A percentile compares a stretch with the other conserved stretches of the same genome.
These are phyloP conservation scores for Trichoderma parareesei DNA, from an alignment of 495 filamentous ascomycete species.

Conservation along the genomic window DNA sequence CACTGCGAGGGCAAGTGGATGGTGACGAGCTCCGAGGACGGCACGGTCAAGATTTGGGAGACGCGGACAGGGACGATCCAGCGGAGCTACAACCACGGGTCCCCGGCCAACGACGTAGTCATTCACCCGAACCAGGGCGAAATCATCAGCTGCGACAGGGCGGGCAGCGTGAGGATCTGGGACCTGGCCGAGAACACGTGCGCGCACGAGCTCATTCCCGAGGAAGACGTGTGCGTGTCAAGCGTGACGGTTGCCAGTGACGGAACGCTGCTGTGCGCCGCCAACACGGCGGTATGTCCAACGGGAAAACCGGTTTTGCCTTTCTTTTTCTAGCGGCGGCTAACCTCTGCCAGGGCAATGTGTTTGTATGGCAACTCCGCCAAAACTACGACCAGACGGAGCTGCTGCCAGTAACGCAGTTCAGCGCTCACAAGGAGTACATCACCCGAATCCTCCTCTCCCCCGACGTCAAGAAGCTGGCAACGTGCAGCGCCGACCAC, in stretches of 20 bases:
- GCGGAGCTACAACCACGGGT: conserved; percentile 82
- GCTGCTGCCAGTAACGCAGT: conserved; percentile 84
- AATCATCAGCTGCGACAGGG: conserved; percentile 89
- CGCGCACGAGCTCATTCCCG: conserved; percentile 91
- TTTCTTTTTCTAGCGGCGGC: background rate
- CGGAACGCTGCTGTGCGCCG: conserved; percentile 87
- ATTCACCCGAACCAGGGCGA: conserved; percentile 98
- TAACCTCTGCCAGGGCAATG: conserved; percentile 61
- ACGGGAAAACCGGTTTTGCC: background rate
- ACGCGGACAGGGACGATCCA: conserved; percentile 81
- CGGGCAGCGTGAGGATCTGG: conserved; percentile 91
- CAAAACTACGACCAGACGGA: conserved; percentile 74
- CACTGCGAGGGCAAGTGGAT: conserved; percentile 99
- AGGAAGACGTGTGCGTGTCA: conserved; percentile 85
- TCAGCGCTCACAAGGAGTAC: conserved; percentile 86
- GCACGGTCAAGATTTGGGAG: conserved; percentile 98
- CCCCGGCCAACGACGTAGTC: conserved; percentile 88
- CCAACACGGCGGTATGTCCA: conserved; percentile 71
- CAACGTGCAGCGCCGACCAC: conserved; percentile 95
- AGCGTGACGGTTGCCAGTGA: conserved; percentile 96
- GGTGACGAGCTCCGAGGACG: conserved; percentile 97
- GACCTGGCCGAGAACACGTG: conserved; percentile 95
- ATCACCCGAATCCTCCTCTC: conserved; percentile 94
- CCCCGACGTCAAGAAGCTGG: conserved; percentile 93
- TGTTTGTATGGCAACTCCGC: conserved; percentile 91